These are phyloP conservation scores for Fusarium metavorans DNA, from an alignment of 2,329 filamentous ascomycete species.

Conservation along the genomic window DNA sequence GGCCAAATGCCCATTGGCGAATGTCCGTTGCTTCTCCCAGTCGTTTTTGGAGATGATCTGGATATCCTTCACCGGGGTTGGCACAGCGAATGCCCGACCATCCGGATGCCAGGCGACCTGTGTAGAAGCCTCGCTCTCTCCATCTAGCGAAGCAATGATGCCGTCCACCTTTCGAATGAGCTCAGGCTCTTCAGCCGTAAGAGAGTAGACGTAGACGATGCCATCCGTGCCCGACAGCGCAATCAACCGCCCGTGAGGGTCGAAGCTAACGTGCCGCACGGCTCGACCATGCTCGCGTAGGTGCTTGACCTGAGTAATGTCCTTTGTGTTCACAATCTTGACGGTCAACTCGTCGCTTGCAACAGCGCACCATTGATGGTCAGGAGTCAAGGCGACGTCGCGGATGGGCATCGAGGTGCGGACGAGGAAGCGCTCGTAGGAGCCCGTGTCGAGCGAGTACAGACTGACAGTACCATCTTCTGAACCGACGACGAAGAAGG, in stretches of 20 bases:
- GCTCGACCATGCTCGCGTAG: constrained; percentile 86
- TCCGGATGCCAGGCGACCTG: constrained; percentile 92
- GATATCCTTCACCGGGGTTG: constrained; percentile 84
- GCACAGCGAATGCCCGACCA: constrained; percentile 87
- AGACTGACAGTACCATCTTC: constrained; percentile 97
- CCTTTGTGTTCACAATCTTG: constrained; percentile 85
- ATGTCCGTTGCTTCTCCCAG: constrained; percentile 87
- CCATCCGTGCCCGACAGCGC: constrained; percentile 91
- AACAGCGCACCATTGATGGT: constrained; percentile 90
- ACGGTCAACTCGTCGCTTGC: constrained; percentile 96
- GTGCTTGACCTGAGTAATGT: constrained; percentile 81
- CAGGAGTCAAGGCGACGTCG: constrained; percentile 84
- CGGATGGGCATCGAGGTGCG: constrained; percentile 88
- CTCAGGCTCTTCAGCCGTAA: constrained; percentile 82
- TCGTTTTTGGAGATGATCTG: constrained; percentile 89
- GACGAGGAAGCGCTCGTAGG: constrained; percentile 84
- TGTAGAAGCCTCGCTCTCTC: constrained; percentile 78
- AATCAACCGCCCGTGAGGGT: constrained; percentile 80
- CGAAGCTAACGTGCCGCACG: constrained; percentile 93
- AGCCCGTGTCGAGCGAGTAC: constrained; percentile 81
- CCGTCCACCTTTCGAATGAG: constrained; percentile 88
- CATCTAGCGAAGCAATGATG: constrained; percentile 82
- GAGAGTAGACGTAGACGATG: constrained; percentile 88
- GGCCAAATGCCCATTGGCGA: constrained; percentile 82
- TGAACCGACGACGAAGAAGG: constrained; percentile 88